Percentiles rank a stretch among this genome's conserved stretches.
phyloP scores from a whole-genome alignment of 2,329 filamentous ascomycete genomes.

The Colletotrichum ledebouriae region DNA sequence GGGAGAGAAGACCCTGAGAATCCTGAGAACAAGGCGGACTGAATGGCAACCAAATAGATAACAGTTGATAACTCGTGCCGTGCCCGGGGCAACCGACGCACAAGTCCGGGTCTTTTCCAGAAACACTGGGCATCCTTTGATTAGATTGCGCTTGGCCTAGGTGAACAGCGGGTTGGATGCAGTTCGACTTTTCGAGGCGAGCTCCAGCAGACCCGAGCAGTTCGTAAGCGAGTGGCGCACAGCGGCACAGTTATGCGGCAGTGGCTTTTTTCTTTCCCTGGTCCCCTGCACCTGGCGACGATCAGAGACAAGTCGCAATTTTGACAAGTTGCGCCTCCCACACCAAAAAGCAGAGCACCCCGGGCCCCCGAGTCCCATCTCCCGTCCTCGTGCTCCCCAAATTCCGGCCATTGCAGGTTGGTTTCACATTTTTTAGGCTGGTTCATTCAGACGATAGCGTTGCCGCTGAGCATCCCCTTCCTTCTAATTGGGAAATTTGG shows the following conservation, averaged over 20 bases:
- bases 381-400: conserved; percentile 17
- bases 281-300: conserved; percentile 35
- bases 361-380: conserved; percentile 12
- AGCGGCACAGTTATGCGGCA: conserved; percentile 18
- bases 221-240: conserved; percentile 20
- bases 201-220: background rate
- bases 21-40: background rate
- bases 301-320: conserved; percentile 41
- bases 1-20: conserved; percentile 6
- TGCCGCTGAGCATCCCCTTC: conserved; percentile 30
- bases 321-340: conserved; percentile 35
- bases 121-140: conserved; percentile 14
- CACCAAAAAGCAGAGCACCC: conserved; percentile 5
- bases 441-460: conserved; percentile 30
- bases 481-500: conserved; percentile 35
- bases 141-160: conserved; percentile 17
- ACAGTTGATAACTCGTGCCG: background rate
- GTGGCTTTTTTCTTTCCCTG: background rate
- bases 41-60: background rate
- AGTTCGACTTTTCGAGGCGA: conserved; percentile 4
- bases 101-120: conserved; percentile 25
- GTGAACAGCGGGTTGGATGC: background rate
- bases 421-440: conserved; percentile 24
- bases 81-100: conserved; percentile 18
- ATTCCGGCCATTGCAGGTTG: conserved; percentile 19